Base-by-base conservation (phyloP, 768 basidiomycete species). In the Pisolithus sp. region DNA sequence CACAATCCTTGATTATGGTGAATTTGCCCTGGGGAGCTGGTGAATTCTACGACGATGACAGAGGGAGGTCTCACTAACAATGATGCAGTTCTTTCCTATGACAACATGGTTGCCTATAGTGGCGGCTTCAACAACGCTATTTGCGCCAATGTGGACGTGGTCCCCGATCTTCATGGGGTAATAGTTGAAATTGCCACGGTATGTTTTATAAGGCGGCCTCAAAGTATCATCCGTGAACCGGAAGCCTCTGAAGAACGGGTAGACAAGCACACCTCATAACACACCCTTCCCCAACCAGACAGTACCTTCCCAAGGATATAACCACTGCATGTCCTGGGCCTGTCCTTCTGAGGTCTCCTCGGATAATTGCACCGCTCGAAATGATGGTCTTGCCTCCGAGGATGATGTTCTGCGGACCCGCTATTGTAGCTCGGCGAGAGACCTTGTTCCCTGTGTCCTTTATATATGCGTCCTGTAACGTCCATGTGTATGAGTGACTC, bases 111-210 rank as follows among this genome's bases (percentile, higher is more conserved):
- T 91, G 3, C 96, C 95, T 46, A 98, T 93, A 2, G 85, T 87
- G 0, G 94, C 93, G 0, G 96, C 96, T 71, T 99, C 96, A 20
- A 99, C 79, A 49, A 98, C 82, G 40, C 80, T 81, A 57, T 81
- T 80, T n/a, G 87, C 81, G 15, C 94, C 95, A 42, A 99, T 90
- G 55, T 95, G 86, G 21, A 98, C 96, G 63, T 91, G 84, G 69
- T 98, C 94, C 3, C 92, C 91, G 9, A 99, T 84, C 66, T 94
- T 93, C 85, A 97, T 92, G 5, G 95, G 95, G 62, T 98, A 97
- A 70, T 94, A 97, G 63, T 97, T 96, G 76, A 92, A 91, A 56
- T 87, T 85, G 54, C 88, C 89, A 48, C 89, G 82, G 66, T 92
- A 93, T 0, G 89, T 92, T 69, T 92, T 91, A 67, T 91, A 89